Percentiles rank a stretch among this genome's conserved stretches.
phyloP scores from a whole-genome alignment of 306 rosid species.

The Casuarina equisetifolia region DNA sequence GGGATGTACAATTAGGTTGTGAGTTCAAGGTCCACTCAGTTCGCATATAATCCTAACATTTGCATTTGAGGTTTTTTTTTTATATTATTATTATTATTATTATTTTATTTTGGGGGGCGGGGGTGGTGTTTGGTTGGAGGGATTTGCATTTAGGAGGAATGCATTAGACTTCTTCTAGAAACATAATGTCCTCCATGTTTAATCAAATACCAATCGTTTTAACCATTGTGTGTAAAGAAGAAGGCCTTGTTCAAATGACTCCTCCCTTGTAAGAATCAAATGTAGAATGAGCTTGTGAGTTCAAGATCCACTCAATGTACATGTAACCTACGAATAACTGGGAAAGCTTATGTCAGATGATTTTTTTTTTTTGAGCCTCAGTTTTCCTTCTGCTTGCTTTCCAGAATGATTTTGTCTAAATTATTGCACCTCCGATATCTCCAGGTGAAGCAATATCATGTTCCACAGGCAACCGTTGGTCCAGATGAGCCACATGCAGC shows the following conservation, averaged over 20 bases:
- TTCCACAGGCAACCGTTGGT: constrained; percentile 73
- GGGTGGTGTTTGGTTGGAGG: neutral
- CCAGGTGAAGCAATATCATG: constrained; percentile 42
- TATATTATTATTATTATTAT: too few relatives aligned
- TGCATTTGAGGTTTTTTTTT: neutral
- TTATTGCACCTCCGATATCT: constrained; percentile 15
- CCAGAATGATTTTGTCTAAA: constrained; percentile 8
- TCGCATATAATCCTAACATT: too few relatives aligned
- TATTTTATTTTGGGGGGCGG: neutral
- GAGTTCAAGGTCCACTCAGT: too few relatives aligned
- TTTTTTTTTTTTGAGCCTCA: neutral
- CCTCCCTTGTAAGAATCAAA: neutral
- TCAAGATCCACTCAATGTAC: neutral
- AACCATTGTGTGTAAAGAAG: neutral
- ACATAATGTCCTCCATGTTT: neutral
- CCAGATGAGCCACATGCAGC: constrained; percentile 99
- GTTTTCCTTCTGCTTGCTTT: neutral
- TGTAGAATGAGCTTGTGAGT: neutral
- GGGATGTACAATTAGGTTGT: too few relatives aligned
- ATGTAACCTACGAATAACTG: neutral
- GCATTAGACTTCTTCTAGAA: constrained; percentile 11
- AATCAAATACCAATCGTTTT: neutral
- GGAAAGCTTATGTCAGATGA: neutral
- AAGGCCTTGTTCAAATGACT: neutral
- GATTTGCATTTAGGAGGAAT: neutral